Evolutionary conservation across 148 eudicot species (phyloP).

Genomic region (Camellia lanceoleosa): DNA sequence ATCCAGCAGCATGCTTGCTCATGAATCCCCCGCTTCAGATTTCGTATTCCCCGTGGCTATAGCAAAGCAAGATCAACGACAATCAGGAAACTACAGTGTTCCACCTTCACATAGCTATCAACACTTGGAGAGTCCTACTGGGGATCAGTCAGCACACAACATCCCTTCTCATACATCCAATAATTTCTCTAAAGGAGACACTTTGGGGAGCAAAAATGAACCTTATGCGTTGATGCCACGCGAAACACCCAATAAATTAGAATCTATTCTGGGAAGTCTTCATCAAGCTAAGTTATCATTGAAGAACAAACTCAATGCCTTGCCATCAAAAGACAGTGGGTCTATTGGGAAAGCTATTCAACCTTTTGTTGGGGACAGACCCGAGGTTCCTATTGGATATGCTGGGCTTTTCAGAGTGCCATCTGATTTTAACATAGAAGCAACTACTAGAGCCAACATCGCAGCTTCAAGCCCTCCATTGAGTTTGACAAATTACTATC

Average conservation of each 20-base stretch:
- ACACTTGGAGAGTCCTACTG: not conserved
- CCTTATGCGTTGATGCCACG: conserved; percentile 30
- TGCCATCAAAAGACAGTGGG: conserved; percentile 22
- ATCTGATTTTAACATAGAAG: conserved; percentile 41
- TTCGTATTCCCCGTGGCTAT: conserved; percentile 25
- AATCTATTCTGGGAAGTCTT: conserved; percentile 60
- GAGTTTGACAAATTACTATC: conserved; percentile 23
- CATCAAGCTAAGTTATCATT: conserved; percentile 63
- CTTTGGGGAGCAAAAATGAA: conserved; percentile 20
- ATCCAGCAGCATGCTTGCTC: conserved; percentile 17
- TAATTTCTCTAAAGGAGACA: conserved; percentile 15
- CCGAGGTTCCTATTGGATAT: conserved; percentile 46
- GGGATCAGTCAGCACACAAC: conserved; percentile 5
- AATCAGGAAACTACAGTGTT: conserved; percentile 12
- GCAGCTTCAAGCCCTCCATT: conserved; percentile 18
- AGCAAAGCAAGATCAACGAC: conserved; percentile 17
- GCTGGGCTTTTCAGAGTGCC: conserved; percentile 75
- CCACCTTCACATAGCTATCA: conserved; percentile 8
- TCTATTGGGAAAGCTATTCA: conserved; percentile 23
- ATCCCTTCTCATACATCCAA: conserved; percentile 17
- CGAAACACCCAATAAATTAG: conserved; percentile 35
- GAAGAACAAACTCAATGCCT: conserved; percentile 36
- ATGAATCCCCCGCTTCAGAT: conserved; percentile 36
- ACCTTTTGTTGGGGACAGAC: conserved; percentile 18
- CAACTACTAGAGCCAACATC: conserved; percentile 27